Conservation (phyloP, 2,329 filamentous ascomycete genomes). For the Colletotrichum destructivum region DNA sequence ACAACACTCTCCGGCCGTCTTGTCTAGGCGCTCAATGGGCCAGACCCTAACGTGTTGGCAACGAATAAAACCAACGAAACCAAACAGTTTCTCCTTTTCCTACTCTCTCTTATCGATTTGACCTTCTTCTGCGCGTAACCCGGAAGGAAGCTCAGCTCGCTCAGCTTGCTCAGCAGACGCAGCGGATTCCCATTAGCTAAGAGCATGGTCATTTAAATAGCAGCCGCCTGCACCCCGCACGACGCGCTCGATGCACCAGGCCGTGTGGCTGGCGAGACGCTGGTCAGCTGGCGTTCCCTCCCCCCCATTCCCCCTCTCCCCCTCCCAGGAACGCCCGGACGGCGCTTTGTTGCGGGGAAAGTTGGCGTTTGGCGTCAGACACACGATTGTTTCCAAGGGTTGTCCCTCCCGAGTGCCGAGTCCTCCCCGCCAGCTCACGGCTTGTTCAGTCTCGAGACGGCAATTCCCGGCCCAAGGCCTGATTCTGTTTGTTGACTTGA, state of each 20-base stretch:
- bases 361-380: conserved; percentile 8
- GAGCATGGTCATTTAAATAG: conserved; percentile 6
- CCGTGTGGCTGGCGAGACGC: neutral
- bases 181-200: conserved; percentile 39
- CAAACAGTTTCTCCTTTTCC: too few relatives aligned
- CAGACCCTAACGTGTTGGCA: neutral
- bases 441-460: neutral
- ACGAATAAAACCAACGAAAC: too few relatives aligned
- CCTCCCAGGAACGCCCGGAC: conserved; percentile 28
- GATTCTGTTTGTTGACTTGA: neutral
- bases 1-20: too few relatives aligned
- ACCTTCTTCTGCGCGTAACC: neutral
- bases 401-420: neutral
- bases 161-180: neutral
- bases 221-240: conserved; percentile 37
- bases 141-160: neutral
- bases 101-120: too few relatives aligned
- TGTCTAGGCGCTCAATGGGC: too few relatives aligned
- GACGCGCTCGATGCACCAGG: conserved; percentile 8
- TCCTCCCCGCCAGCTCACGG: neutral
- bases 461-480: conserved; percentile 22
- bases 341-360: conserved; percentile 30
- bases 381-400: neutral
- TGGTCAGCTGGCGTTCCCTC: conserved; percentile 2
- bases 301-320: too few relatives aligned